Conservation (phyloP, 2,329 filamentous ascomycete genomes). For the Phyllosticta citrichinensis region DNA sequence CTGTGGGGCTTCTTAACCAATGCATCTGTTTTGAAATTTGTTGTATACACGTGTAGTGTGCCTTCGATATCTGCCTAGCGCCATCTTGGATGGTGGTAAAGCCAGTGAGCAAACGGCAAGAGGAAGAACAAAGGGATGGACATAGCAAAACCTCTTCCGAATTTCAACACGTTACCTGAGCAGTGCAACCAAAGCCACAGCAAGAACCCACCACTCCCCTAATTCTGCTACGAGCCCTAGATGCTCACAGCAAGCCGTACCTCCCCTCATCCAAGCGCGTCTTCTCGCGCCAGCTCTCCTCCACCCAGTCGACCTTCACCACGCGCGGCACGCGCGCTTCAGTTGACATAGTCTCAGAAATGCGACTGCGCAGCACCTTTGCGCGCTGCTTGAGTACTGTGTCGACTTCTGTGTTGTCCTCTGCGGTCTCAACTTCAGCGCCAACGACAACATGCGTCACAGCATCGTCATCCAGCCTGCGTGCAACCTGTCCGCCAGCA, state of each 20-base stretch:
- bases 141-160: no score
- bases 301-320: constrained; percentile 62
- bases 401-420: not conserved
- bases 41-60: no score
- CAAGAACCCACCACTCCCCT: no score
- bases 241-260: not conserved
- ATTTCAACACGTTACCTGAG: no score
- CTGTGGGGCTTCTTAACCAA: no score
- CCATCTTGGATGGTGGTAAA: no score
- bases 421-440: constrained; percentile 33
- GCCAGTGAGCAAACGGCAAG: no score
- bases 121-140: no score
- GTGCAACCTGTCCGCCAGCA: constrained; percentile 51
- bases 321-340: constrained; percentile 52
- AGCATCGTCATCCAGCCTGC: constrained; percentile 39
- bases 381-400: not conserved
- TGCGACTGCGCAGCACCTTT: not conserved
- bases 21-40: no score
- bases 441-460: constrained; percentile 68
- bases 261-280: constrained; percentile 63
- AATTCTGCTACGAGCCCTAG: no score
- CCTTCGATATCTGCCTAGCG: no score
- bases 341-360: constrained; percentile 17
- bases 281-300: constrained; percentile 67
- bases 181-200: no score